Base-by-base conservation (phyloP, 148 eudicot species). In the Arbutus unedo region DNA sequence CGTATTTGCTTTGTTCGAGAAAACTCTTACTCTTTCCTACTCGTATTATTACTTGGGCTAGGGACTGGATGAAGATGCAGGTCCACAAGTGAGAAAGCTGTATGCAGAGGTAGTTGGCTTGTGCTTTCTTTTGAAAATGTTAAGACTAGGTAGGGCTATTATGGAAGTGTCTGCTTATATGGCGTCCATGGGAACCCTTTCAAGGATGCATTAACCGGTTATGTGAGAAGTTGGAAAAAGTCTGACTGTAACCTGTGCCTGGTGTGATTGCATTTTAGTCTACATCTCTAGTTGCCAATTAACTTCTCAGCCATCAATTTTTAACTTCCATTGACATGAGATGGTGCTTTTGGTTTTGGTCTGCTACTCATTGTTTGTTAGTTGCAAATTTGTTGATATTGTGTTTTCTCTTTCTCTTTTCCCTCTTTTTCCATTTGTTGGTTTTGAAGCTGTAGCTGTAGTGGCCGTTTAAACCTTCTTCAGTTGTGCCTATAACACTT, bases 1-100 rank as follows among this genome's bases (percentile, higher is more conserved):
- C 23, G 15, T 50, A 54, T n/a, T 16, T 47, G 45, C 64, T 76
- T 14, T 43, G 13, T 74, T 82, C 21, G 48, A 72, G 67, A 49
- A 77, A 16, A 23, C 48, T 73, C 50, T 44, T 60, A 47, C 21
- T 81, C 79, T 70, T 67, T 82, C 45, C 62, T 79, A 82, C 66
- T 86, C 56, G 7, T 82, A 47, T 72, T 60, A 72, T 70, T 85
- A 8, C 81, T 78, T 86, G 54, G 21, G 68, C 67, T 87, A 96
- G 99, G 97, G 98, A 59, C 89, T 94, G 79, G 99, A 96, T 84
- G 98, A 92, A 80, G 98, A 97, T 83, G 90, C 94, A 54, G 94
- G 97, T 76, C 98, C 99, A 77, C 99, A 93, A 87, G 94, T 87
- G 71, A 90, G 95, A 81, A 97, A 89, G 88, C 87, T 97, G 76